Evolutionary conservation across 768 basidiomycete genomes (phyloP).

Genomic region (Leccinum ochraceum): DNA sequence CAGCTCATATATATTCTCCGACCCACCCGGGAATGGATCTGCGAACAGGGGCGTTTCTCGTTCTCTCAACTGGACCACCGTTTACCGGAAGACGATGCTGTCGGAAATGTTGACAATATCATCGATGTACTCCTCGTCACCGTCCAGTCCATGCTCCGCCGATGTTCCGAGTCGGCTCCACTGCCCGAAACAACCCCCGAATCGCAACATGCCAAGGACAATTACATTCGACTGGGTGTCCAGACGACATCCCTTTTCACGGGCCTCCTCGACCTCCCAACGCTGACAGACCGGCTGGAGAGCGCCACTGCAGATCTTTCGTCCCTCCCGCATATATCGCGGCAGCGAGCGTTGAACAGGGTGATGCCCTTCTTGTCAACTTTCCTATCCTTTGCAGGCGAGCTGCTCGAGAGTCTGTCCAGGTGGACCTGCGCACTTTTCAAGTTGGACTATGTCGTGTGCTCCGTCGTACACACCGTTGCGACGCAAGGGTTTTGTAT

Average conservation of each 20-base stretch:
- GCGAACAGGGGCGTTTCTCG: slow-evolving; percentile 28
- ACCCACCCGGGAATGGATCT: slow-evolving; percentile 32
- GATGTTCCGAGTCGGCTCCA: slow-evolving; percentile 31
- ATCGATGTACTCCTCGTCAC: slow-evolving; percentile 66
- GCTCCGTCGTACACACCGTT: slow-evolving; percentile 69
- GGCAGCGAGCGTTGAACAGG: slow-evolving; percentile 41
- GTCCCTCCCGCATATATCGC: slow-evolving; percentile 30
- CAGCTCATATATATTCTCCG: slow-evolving; percentile 29
- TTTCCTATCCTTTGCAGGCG: slow-evolving; percentile 58
- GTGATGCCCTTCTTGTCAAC: slow-evolving; percentile 74
- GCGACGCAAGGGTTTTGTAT: slow-evolving; percentile 91
- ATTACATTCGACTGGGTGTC: slow-evolving; percentile 54
- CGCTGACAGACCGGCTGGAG: slow-evolving; percentile 44
- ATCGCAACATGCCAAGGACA: slow-evolving; percentile 39
- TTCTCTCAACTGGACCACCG: slow-evolving; percentile 10
- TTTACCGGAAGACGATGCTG: not conserved
- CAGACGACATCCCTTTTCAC: slow-evolving; percentile 47
- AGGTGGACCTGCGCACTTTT: slow-evolving; percentile 76
- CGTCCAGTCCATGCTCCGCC: slow-evolving; percentile 59
- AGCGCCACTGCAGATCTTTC: slow-evolving; percentile 42
- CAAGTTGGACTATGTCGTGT: slow-evolving; percentile 81
- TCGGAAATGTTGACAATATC: slow-evolving; percentile 38
- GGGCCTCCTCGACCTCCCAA: slow-evolving; percentile 47
- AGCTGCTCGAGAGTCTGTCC: slow-evolving; percentile 56
- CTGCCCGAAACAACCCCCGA: slow-evolving; percentile 11